Evolutionary conservation across 176 grass and related monocot species (phyloP), one percentile per base, ranked within the genome.

Genomic region (Musa itinerans): DNA sequence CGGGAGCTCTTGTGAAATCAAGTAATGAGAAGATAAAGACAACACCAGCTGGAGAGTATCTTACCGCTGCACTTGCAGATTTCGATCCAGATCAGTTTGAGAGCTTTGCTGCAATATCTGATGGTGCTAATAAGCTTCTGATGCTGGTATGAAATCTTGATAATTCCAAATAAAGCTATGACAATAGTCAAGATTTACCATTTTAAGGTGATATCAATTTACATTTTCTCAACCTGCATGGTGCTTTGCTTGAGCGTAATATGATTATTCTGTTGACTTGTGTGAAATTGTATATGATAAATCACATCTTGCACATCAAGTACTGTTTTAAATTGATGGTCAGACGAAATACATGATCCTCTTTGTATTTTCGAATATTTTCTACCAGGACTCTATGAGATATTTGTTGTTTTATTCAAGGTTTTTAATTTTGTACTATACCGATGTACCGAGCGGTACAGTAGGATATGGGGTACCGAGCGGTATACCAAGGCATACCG

Each of bases 101-200:
- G 75, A 87, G 90, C 80, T 89, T 91, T 86, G 94, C 94, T 80
- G 90, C 94, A 80, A 81, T 98, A 80, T 85, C 94, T 84, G 94
- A 98, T 79, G 90, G 94, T 84, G 90, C 94, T 84, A 98, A 98
- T 82, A 98, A 98, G 82, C 94, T 98, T 87, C 88, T 98, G 64
- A 98, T 98, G 94, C 88, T 98, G 90, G 94, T 98, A 73, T 79
- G 64, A 11, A 24, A 2, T 76, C 10, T 65, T 65, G 11, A 10
- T 23, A 65, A 24, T 70, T 17, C 57, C 19, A 9, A 68, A 15
- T 16, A n/a, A 15, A 34, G 11, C 2, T 11, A 6, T 27, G 3
- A 16, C 16, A 12, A 1, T 29, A 13, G 13, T 34, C 11, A 34
- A 27, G 29, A 1, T 67, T 15, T 27, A 15, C 25, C 65, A 43